Evolutionary conservation across 371 early-diverging fungal genomes (phyloP), one percentile per base, ranked within the genome.

Genomic region (Nosema granulosis): DNA sequence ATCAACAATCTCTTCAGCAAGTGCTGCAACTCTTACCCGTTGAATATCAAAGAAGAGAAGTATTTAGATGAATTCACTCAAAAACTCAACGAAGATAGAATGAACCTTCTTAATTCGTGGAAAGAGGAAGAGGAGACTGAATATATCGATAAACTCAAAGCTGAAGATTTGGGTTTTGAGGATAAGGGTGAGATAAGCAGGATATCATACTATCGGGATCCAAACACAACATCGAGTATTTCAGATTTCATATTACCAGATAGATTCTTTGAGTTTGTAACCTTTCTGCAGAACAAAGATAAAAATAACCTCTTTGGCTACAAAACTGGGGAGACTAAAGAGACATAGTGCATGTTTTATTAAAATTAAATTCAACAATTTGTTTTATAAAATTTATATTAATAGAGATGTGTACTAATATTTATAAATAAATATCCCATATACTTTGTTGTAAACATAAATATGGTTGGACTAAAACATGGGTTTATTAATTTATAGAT

Each of bases 11-110:
- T 83, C n/a, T 83, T 86, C 67, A 29, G 70, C 22, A 77, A 83
- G 38, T 54, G 66, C 34, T 70, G 77, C 34, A 58, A 72, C 24
- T 72, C 31, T 37, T 73, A 69, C 59, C 84, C 84, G 0, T n/a
- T 84, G 1, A 80, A 74, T 67, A 32, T 52, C n/a, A 66, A 67
- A 54, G 84, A 84, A 56, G 78, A 79, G 49, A 63, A 71, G 26
- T 82, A 76, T 71, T 26, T 80, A 18, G 84, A 84, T 63, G 57
- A 77, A 9, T 84, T 84, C 75, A 62, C 65, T 0, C 37, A 66
- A 29, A 71, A 63, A 12, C 35, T 73, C 20, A 18, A 74, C 16
- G 29, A 65, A 51, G 67, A 78, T 18, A 68, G 84, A 56, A 37
- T 54, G 0, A 37, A 70, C 12, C 29, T 80, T 24, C 32, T 84